phyloP scores from a whole-genome alignment of 352 stramenopile genomes.

The Globisporangium radiosum region DNA sequence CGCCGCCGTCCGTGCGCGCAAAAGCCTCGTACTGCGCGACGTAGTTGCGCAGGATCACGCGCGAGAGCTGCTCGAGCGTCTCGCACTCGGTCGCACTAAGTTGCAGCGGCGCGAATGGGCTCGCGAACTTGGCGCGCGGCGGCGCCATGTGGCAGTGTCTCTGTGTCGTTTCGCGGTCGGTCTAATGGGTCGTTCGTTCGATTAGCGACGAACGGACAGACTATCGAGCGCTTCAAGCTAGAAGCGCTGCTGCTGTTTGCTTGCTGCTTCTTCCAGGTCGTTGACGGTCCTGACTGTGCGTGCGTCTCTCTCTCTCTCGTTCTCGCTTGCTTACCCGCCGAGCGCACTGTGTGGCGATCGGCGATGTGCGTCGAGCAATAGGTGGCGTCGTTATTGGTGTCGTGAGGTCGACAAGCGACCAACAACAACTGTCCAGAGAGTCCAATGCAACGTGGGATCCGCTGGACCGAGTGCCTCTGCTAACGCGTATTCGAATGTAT shows the following conservation, averaged over 20 bases:
- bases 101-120: slow-evolving; percentile 26
- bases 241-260: background rate
- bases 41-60: slow-evolving; percentile 19
- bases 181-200: too few relatives aligned
- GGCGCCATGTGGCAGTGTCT: background rate
- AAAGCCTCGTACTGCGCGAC: slow-evolving; percentile 26
- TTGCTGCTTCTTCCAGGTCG: too few relatives aligned
- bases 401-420: too few relatives aligned
- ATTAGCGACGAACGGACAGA: too few relatives aligned
- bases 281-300: background rate
- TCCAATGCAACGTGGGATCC: too few relatives aligned
- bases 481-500: too few relatives aligned
- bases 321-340: background rate
- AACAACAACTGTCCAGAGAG: too few relatives aligned
- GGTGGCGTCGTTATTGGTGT: too few relatives aligned
- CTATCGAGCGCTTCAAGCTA: background rate
- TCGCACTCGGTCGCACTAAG: slow-evolving; percentile 21
- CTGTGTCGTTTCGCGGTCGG: too few relatives aligned
- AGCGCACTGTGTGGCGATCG: background rate
- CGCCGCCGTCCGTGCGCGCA: slow-evolving; percentile 9
- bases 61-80: slow-evolving; percentile 17
- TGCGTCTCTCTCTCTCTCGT: background rate
- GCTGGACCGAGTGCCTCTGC: too few relatives aligned
- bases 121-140: slow-evolving; percentile 6
- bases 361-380: background rate